These are phyloP conservation scores for Megacollybia platyphylla DNA, from an alignment of 1,284 basidiomycete genomes.

Conservation along the genomic window DNA sequence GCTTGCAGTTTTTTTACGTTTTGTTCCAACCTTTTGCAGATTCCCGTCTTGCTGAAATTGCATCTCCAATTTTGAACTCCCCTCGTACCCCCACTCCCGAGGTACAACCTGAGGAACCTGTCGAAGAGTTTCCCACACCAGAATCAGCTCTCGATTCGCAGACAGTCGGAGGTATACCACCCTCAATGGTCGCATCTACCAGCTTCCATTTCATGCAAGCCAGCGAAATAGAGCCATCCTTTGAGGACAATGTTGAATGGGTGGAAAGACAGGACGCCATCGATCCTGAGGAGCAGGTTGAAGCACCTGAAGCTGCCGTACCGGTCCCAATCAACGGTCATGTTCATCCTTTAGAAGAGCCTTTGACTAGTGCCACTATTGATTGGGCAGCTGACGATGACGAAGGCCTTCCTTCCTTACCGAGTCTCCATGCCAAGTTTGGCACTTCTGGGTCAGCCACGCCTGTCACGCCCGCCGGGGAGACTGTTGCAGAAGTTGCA, in stretches of 20 bases:
- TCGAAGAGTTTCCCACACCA: slow-evolving; percentile 3
- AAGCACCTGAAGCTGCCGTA: slow-evolving; percentile 6
- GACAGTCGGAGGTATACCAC: slow-evolving; percentile 22
- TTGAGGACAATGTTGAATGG: slow-evolving; percentile 39
- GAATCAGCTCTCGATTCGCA: slow-evolving; percentile 12
- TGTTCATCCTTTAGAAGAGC: slow-evolving; percentile 2
- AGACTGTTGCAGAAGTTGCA: slow-evolving; percentile 6
- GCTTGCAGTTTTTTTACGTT: slow-evolving; percentile 10
- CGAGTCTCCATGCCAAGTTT: slow-evolving; percentile 39
- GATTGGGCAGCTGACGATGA: slow-evolving; percentile 51
- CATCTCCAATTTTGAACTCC: slow-evolving; percentile 36
- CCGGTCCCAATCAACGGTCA: slow-evolving; percentile 1
- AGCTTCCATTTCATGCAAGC: slow-evolving; percentile 69
- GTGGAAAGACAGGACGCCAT: slow-evolving; percentile 26
- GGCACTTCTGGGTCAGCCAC: slow-evolving; percentile 38
- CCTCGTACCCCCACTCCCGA: slow-evolving; percentile 17
- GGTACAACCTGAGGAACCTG: slow-evolving; percentile 12
- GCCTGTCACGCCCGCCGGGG: slow-evolving; percentile 22
- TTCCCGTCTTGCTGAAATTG: slow-evolving; percentile 43
- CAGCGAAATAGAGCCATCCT: slow-evolving; percentile 52
- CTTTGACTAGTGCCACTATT: slow-evolving; percentile 18
- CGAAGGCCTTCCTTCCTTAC: slow-evolving; percentile 46
- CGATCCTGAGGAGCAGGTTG: slow-evolving; percentile 6
- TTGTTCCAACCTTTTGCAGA: slow-evolving; percentile 22
- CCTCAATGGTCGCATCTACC: slow-evolving; percentile 24